Evolutionary conservation across 768 basidiomycete species (phyloP).

Genomic region (Cyclocybe aegerita): DNA sequence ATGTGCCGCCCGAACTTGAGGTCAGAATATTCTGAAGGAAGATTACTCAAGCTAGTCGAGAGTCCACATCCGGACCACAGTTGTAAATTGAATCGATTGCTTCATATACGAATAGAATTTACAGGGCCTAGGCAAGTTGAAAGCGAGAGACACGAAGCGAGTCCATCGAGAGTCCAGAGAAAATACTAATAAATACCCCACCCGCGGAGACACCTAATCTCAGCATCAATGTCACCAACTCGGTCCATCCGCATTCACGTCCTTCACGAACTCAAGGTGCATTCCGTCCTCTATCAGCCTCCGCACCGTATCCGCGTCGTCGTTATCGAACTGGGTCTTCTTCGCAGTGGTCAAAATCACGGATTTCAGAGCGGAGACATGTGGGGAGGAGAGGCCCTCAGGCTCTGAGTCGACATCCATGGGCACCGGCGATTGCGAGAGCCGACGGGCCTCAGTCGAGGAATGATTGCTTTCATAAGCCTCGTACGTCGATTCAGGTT

Average conservation of each 20-base stretch:
- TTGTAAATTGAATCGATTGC: no score
- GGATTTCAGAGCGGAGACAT: slow-evolving; percentile 5
- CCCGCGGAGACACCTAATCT: no score
- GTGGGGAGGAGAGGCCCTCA: not conserved
- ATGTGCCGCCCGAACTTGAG: no score
- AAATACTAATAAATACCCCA: no score
- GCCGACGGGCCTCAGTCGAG: not conserved
- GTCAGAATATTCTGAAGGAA: no score
- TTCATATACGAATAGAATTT: no score
- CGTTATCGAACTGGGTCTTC: slow-evolving; percentile 10
- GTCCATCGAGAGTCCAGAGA: no score
- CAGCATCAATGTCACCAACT: no score
- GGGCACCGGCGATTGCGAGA: not conserved
- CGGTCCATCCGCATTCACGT: slow-evolving; percentile 4
- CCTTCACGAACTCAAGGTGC: slow-evolving; percentile 14
- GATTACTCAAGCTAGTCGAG: no score
- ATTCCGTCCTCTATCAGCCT: slow-evolving; percentile 11
- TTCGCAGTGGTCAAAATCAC: slow-evolving; percentile 13
- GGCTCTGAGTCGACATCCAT: not conserved
- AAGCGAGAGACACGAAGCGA: no score
- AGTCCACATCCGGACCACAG: no score
- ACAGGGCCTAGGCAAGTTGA: no score
- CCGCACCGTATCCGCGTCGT: slow-evolving; percentile 7
- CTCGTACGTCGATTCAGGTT: not conserved
- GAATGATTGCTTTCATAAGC: not conserved